Conservation (phyloP, 164 flowering plant genomes). For the Chloranthus sessilifolius region DNA sequence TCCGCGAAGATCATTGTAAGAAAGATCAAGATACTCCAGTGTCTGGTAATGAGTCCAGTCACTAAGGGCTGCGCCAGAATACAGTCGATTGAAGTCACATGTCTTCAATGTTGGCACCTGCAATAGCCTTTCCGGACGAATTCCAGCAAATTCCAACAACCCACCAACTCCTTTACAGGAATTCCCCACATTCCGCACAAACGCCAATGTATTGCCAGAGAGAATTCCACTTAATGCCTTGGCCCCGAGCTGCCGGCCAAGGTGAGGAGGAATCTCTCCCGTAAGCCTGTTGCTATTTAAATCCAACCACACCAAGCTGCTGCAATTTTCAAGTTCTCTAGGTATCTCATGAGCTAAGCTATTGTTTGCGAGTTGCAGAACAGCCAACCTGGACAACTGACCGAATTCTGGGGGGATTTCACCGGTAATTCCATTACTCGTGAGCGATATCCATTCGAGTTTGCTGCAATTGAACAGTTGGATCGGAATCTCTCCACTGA, state of each 20-base stretch:
- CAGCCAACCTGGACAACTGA: conserved; percentile 53
- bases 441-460: conserved; percentile 86
- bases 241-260: conserved; percentile 69
- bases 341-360: conserved; percentile 71
- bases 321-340: conserved; percentile 60
- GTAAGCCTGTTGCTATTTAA: conserved; percentile 62
- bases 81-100: conserved; percentile 74
- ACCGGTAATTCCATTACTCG: conserved; percentile 70
- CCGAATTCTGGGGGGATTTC: conserved; percentile 58
- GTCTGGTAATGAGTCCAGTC: conserved; percentile 69
- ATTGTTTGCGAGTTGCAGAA: conserved; percentile 79
- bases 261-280: conserved; percentile 68
- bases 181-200: conserved; percentile 78
- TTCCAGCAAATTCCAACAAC: conserved; percentile 79
- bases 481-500: conserved; percentile 57
- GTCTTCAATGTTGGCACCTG: conserved; percentile 66
- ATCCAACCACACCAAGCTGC: conserved; percentile 85
- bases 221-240: conserved; percentile 62
- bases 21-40: conserved; percentile 80
- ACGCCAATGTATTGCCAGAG: conserved; percentile 70
- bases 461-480: conserved; percentile 53
- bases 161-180: conserved; percentile 92
- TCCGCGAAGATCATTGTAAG: conserved; percentile 74
- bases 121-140: conserved; percentile 67
- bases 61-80: conserved; percentile 77